These are phyloP conservation scores for Casuarina glauca DNA, from an alignment of 306 rosid species.

Conservation along the genomic window DNA sequence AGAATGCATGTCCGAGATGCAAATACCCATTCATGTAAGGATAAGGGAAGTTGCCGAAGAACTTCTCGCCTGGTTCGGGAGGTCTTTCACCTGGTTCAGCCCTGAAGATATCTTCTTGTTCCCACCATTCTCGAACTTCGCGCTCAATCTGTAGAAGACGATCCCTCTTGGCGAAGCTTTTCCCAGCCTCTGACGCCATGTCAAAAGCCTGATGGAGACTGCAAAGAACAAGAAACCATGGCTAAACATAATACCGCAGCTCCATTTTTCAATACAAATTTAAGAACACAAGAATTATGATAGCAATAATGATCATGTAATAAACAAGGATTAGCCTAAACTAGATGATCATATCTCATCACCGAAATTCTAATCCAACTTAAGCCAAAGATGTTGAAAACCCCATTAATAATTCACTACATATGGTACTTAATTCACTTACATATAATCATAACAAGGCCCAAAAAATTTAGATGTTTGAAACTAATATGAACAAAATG, in stretches of 20 bases:
- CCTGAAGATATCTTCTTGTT: slow-evolving; percentile 64
- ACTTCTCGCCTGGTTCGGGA: slow-evolving; percentile 69
- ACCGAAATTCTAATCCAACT: neutral
- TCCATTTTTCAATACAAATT: too few relatives aligned
- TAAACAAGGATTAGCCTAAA: neutral
- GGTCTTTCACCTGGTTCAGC: slow-evolving; percentile 64
- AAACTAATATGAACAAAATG: neutral
- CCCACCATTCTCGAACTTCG: slow-evolving; percentile 77
- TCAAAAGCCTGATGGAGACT: slow-evolving; percentile 45
- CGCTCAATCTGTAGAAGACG: slow-evolving; percentile 70
- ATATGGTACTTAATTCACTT: too few relatives aligned
- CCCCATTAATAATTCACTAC: too few relatives aligned
- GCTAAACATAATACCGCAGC: neutral
- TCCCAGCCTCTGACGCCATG: slow-evolving; percentile 74
- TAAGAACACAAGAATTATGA: too few relatives aligned
- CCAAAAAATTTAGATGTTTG: neutral
- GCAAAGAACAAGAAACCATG: slow-evolving; percentile 9
- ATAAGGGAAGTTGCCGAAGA: slow-evolving; percentile 88
- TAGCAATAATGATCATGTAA: neutral
- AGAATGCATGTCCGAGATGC: slow-evolving; percentile 86
- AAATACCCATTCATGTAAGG: slow-evolving; percentile 92
- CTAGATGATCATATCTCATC: neutral
- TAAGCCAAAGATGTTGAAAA: neutral
- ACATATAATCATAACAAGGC: too few relatives aligned
- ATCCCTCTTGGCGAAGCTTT: slow-evolving; percentile 79